Evolutionary conservation across 2,329 filamentous ascomycete species (phyloP).

Genomic region (Xenoacremonium recifei): DNA sequence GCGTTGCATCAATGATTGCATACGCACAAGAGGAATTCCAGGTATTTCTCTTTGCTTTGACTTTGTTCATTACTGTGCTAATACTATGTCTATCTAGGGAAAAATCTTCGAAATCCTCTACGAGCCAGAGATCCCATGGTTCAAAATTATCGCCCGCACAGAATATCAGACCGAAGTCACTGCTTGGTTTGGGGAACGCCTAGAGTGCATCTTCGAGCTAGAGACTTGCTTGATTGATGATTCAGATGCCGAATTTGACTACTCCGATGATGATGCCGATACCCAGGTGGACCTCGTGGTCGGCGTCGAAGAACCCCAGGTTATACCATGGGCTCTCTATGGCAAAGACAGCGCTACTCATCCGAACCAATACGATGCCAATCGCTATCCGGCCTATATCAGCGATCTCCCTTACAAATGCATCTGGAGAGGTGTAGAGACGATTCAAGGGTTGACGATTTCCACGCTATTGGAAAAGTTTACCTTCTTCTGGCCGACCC

Average conservation of each 20-base stretch:
- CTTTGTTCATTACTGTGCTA: too few species aligned
- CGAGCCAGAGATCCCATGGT: constrained; percentile 34
- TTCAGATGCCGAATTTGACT: not conserved
- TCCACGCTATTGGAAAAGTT: constrained; percentile 15
- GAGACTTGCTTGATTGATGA: constrained; percentile 15
- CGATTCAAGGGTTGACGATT: constrained; percentile 6
- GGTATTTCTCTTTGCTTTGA: not conserved
- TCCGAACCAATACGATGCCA: constrained; percentile 12
- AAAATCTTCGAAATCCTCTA: constrained; percentile 33
- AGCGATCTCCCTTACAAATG: constrained; percentile 13
- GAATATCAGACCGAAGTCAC: constrained; percentile 13
- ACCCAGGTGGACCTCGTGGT: constrained; percentile 18
- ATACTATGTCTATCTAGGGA: constrained; percentile 2
- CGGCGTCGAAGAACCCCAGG: constrained; percentile 11
- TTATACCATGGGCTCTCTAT: constrained; percentile 23
- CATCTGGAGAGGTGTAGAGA: constrained; percentile 26
- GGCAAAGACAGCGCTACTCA: not conserved
- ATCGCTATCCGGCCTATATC: constrained; percentile 22
- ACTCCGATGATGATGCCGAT: not conserved
- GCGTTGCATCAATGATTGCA: constrained; percentile 26
- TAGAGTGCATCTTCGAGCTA: constrained; percentile 18
- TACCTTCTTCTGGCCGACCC: constrained; percentile 11
- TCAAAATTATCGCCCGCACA: constrained; percentile 28
- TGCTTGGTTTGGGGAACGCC: constrained; percentile 14
- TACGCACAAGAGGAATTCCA: constrained; percentile 6